Base-by-base conservation (phyloP, 495 filamentous ascomycete genomes). In the Cairneyella variabilis region DNA sequence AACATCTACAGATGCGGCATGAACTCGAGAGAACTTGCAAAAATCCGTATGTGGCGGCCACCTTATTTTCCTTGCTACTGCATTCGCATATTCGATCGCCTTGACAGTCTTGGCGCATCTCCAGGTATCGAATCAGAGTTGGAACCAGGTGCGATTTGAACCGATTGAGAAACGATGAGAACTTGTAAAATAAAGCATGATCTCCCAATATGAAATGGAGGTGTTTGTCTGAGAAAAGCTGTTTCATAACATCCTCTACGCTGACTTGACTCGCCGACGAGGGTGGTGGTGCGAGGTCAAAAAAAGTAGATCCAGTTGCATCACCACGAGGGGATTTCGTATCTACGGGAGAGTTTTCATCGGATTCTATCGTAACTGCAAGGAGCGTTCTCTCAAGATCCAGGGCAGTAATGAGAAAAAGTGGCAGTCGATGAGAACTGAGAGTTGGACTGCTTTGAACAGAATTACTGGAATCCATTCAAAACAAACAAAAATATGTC, bases 61-160 rank as follows among this genome's bases (percentile, higher is more conserved):
- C 34, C 54, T 28, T 9, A 57, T 52, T 21, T 20, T 40, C 22
- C 42, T 47, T 3, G 54, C 40, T 8, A 57, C 48, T 1, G 40
- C 41, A 48, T 57, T 57, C 4, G 54, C 54, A 21, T 47, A 57
- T 21, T 57, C 54, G 28, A 57, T 52, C 2, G 54, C 54, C 26
- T 57, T 52, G 3, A 57, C 27, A 22, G 54, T 48, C 23, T 57
- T 57, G n/a, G 14, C 48, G 40, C 54, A 57, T 57, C 26, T 57
- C 54, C 0, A 57, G 30, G 32, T 57, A 52, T 43, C 48, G 37
- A 17, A 57, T 38, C 16, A 57, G 26, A 16, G 54, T 52, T 11
- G 48, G 54, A 9, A 57, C 41, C 23, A 57, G 41, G 14, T 57
- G 39, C 21, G 41, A 9, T 8, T 30, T 37, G 34, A 47, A 57